Evolutionary conservation across 108 stramenopile genomes (phyloP).

Genomic region (Mayamaea pseudoterrestris): DNA sequence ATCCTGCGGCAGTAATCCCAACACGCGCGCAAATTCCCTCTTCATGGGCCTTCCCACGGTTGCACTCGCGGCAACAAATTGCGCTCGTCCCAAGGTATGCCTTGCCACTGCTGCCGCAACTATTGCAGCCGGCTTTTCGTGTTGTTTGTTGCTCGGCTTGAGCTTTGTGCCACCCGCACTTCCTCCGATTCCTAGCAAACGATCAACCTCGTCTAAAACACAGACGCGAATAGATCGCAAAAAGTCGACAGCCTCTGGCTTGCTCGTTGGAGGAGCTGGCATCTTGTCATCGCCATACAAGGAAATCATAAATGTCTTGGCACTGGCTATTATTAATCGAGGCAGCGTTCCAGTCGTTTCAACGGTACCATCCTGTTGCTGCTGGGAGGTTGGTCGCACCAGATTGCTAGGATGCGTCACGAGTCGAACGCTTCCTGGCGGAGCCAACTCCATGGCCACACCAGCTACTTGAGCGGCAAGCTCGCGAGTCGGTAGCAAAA

Average conservation of each 20-base stretch:
- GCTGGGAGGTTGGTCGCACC: conserved; percentile 23
- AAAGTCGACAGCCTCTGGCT: conserved; percentile 63
- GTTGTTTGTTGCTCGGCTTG: conserved; percentile 5
- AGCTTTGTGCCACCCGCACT: conserved; percentile 23
- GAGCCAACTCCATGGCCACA: conserved; percentile 67
- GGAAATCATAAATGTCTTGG: conserved; percentile 56
- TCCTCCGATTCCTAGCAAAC: conserved; percentile 39
- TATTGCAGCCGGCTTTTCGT: conserved; percentile 82
- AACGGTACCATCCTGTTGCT: conserved; percentile 20
- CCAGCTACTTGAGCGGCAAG: conserved; percentile 88
- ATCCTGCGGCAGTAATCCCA: conserved; percentile 70
- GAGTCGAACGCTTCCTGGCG: conserved; percentile 72
- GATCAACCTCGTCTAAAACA: conserved; percentile 82
- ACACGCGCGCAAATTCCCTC: conserved; percentile 74
- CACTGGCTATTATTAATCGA: conserved; percentile 65
- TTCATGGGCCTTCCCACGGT: conserved; percentile 88
- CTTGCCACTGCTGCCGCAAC: conserved; percentile 61
- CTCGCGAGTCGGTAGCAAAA: conserved; percentile 89
- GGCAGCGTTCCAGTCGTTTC: conserved; percentile 27
- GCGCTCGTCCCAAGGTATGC: conserved; percentile 46
- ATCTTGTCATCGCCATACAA: conserved; percentile 62
- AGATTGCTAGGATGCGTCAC: conserved; percentile 65
- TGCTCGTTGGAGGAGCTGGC: conserved; percentile 67
- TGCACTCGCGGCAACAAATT: conserved; percentile 85
- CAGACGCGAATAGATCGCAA: conserved; percentile 40